Evolutionary conservation across 805 yeast species (phyloP).

Genomic region (Vanderwaltozyma tropicalis): DNA sequence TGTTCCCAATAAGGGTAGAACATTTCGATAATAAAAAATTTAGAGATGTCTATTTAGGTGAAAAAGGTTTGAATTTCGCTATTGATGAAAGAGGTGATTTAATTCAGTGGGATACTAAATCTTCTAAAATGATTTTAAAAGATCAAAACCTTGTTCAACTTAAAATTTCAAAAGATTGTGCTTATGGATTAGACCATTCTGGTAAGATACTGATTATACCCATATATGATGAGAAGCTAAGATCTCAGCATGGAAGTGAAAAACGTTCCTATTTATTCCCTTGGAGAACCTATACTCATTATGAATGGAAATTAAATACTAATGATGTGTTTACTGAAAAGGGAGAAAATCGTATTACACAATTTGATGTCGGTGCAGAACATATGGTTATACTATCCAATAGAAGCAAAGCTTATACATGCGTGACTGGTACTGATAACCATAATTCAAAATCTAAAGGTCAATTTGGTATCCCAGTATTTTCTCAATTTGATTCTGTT

Average conservation of each 20-base stretch:
- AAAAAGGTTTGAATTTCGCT: constrained; percentile 38
- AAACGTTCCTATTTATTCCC: constrained; percentile 17
- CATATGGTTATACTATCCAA: constrained; percentile 60
- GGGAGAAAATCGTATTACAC: constrained; percentile 40
- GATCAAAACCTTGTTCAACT: constrained; percentile 38
- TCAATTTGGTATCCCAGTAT: constrained; percentile 73
- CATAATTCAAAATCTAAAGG: constrained; percentile 40
- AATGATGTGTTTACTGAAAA: constrained; percentile 21
- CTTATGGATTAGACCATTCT: constrained; percentile 37
- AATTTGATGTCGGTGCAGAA: constrained; percentile 49
- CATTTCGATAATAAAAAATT: constrained; percentile 54
- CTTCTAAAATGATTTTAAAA: constrained; percentile 31
- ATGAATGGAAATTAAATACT: constrained; percentile 16
- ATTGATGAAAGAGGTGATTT: constrained; percentile 62
- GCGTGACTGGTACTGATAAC: constrained; percentile 42
- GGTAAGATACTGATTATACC: constrained; percentile 31
- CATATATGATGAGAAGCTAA: constrained; percentile 4
- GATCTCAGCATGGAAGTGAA: background rate
- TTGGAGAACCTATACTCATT: constrained; percentile 17
- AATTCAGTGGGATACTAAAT: constrained; percentile 47
- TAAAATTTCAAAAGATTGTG: constrained; percentile 42
- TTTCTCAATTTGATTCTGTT: constrained; percentile 51
- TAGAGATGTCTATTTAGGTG: constrained; percentile 44
- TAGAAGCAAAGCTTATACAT: constrained; percentile 50
- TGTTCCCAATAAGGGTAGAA: constrained; percentile 47